phyloP scores from a whole-genome alignment of 495 filamentous ascomycete genomes.

The Staphylotrichum longicolle region DNA sequence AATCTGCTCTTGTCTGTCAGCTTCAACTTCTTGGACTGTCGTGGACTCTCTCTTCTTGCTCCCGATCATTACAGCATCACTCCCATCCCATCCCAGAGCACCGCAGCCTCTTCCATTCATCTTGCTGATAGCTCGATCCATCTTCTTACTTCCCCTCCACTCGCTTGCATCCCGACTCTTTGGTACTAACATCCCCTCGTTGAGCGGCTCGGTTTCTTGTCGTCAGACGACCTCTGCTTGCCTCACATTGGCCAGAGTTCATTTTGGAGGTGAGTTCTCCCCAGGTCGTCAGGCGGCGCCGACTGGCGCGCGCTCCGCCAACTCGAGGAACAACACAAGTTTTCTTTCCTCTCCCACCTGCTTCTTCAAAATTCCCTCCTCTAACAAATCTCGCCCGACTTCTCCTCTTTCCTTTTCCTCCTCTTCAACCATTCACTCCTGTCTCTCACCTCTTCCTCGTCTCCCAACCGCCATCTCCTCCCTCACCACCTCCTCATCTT shows the following conservation, averaged over 20 bases:
- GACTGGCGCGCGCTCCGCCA: neutral
- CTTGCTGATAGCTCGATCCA: slow-evolving; percentile 57
- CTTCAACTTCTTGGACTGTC: slow-evolving; percentile 40
- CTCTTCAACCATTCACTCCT: neutral
- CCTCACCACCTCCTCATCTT: neutral
- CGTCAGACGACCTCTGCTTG: slow-evolving; percentile 20
- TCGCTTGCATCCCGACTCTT: slow-evolving; percentile 53
- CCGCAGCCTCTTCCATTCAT: slow-evolving; percentile 49
- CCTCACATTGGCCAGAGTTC: slow-evolving; percentile 6
- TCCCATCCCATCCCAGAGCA: slow-evolving; percentile 40
- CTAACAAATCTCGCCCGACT: neutral
- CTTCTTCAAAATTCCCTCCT: neutral
- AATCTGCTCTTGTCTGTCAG: neutral
- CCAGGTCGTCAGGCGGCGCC: neutral
- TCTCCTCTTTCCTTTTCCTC: neutral
- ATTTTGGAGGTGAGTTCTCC: slow-evolving; percentile 34
- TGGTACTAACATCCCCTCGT: slow-evolving; percentile 44
- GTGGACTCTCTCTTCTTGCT: slow-evolving; percentile 37
- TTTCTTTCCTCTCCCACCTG: neutral
- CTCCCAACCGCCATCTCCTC: no score
- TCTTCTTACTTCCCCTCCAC: slow-evolving; percentile 43
- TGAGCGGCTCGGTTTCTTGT: slow-evolving; percentile 30
- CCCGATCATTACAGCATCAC: slow-evolving; percentile 54
- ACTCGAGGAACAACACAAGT: neutral
- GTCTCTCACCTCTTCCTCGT: neutral